Evolutionary conservation across 1,284 basidiomycete genomes (phyloP), one percentile per base, ranked within the genome.

Genomic region (Hemileia vastatrix): DNA sequence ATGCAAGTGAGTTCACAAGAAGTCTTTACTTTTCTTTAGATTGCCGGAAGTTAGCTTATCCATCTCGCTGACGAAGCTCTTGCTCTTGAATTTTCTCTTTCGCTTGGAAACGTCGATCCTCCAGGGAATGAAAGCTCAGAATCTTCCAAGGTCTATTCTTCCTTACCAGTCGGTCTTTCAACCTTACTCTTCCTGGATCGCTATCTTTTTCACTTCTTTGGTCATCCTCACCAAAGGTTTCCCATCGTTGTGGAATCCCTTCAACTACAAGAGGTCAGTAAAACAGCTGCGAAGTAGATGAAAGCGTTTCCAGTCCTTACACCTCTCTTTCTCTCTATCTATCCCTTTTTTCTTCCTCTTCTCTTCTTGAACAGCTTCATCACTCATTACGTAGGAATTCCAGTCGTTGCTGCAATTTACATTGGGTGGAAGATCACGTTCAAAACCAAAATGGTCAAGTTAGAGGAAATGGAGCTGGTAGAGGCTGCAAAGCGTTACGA

Each of bases 111-210:
- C n/a, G n/a, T n/a, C n/a, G n/a, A n/a, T n/a, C n/a, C 82, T 83
- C 72, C 79, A 81, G 67, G 86, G 83, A 19, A 74, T 82, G 71
- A 80, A 79, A 71, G 76, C 67, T 33, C 85, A 86, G 68, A 82
- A 81, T 23, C 75, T 83, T 65, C 77, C 81, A 67, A 81, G 86
- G 66, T 79, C 71, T 55, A 73, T 71, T 68, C 82, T 77, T 74
- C 79, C 72, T 44, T 88, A 78, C 82, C 81, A 60, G 73, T 72
- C 76, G 1, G 75, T 73, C 4, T 64, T 77, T 50, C 77, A 78
- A 64, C 77, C 78, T 0, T 77, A 62, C 32, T 15, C 54, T 1
- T 63, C 63, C 2, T n/a, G n/a, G n/a, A n/a, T n/a, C n/a, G n/a
- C n/a, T n/a, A n/a, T n/a, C n/a, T n/a, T n/a, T n/a, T n/a, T n/a